A percentile compares a stretch with the other conserved stretches of the same genome.
Evolutionary conservation across 106 monocot genomes (phyloP).

Genomic region (Narthecium ossifragum): DNA sequence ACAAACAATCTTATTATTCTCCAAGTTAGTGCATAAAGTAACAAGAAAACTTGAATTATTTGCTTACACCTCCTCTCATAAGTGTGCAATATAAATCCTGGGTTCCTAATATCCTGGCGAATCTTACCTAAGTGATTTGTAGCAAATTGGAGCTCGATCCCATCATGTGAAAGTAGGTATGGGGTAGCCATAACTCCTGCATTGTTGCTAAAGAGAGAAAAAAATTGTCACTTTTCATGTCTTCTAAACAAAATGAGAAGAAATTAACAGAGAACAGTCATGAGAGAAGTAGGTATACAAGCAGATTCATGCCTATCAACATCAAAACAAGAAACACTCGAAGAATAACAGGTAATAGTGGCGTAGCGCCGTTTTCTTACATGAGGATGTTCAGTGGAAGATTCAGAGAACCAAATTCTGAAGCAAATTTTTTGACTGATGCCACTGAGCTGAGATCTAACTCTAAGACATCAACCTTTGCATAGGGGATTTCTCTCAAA

Average conservation of each 20-base stretch:
- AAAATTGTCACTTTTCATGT: not conserved
- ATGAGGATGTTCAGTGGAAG: slow-evolving; percentile 5
- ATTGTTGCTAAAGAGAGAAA: slow-evolving; percentile 3
- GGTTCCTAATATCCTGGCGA: too few species aligned
- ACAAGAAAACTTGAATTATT: too few species aligned
- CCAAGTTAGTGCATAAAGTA: too few species aligned
- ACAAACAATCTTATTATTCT: too few species aligned
- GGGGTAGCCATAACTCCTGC: slow-evolving; percentile 13
- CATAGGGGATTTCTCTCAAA: not conserved
- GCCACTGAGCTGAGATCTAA: slow-evolving; percentile 6
- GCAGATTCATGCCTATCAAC: too few species aligned
- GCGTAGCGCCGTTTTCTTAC: too few species aligned
- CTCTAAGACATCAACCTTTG: slow-evolving; percentile 3
- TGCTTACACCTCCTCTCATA: too few species aligned
- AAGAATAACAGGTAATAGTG: too few species aligned
- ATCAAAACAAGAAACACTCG: too few species aligned
- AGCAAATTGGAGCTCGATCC: slow-evolving; percentile 15
- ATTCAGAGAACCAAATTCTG: slow-evolving; percentile 5
- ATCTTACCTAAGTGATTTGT: slow-evolving; percentile 6
- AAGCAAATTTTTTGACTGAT: slow-evolving; percentile 1
- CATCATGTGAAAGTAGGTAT: slow-evolving; percentile 10
- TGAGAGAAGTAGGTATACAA: too few species aligned
- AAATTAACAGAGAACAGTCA: too few species aligned
- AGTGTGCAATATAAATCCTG: not conserved
- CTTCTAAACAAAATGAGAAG: too few species aligned